Base-by-base conservation (phyloP, 176 grass and related monocot species). In the Elymus sibiricus region DNA sequence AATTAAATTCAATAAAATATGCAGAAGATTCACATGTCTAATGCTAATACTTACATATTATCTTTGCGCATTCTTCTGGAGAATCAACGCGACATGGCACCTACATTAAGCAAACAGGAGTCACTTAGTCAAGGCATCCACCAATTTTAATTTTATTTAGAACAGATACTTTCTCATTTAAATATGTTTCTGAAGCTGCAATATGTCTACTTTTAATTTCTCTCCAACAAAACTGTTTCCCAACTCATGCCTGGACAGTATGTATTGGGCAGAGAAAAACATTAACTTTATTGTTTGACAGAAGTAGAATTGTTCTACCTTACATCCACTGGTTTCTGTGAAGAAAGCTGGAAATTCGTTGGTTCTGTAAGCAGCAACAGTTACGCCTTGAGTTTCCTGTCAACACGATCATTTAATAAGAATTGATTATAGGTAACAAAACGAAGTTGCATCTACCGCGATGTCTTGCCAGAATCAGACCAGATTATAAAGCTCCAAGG, bases 361-460 rank as follows among this genome's bases (percentile, higher is more conserved):
- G 31, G 93, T 84, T 85, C 76, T 80, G 37, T 98, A 98, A 53
- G 87, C 90, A 94, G 92, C 91, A 87, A 98, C 82, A 11, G 92
- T 94, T 44, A 95, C 93, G 29, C 96, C 96, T 92, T 95, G 90
- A 89, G 93, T 98, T 92, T 98, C 96, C 96, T 98, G 80, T 35
- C 38, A 84, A 77, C 17, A 53, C 7, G 24, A 68, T 84, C 29
- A 61, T 25, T 80, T 39, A 68, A 5, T 1, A 84, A 29, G 7
- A 39, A 14, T 19, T 2, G 5, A 83, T 43, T 76, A 37, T 76
- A 37, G 16, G 70, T 44, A 83, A 16, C 58, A 21, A 90, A 67
- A 75, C 4, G 4, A 29, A n/a, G 59, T 61, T 47, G 56, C 80
- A 72, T 35, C 74, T 17, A 75, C 1, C 47, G 26, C 12, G 64